Conservation (phyloP, 2,329 filamentous ascomycete genomes). For the Alternaria tenuissima region DNA sequence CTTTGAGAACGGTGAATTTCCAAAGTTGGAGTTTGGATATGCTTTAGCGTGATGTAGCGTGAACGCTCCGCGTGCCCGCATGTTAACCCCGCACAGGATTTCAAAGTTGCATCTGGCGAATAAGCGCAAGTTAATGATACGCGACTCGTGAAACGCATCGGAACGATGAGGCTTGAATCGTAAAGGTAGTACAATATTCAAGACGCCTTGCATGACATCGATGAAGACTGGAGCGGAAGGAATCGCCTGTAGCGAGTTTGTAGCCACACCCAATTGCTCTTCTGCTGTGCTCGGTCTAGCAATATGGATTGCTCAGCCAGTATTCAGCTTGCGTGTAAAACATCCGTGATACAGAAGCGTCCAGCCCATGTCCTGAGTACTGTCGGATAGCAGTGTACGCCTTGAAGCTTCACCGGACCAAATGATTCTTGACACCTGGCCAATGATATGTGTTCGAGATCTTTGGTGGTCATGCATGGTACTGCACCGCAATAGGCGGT, state of each 20-base stretch:
- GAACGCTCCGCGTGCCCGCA: constrained; percentile 25
- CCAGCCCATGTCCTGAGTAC: not conserved
- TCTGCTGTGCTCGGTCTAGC: not conserved
- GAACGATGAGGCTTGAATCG: not conserved
- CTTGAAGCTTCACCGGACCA: not conserved
- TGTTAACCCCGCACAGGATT: constrained; percentile 19
- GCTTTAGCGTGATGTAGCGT: constrained; percentile 27
- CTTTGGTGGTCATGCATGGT: not conserved
- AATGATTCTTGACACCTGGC: not conserved
- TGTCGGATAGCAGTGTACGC: not conserved
- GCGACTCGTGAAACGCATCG: constrained; percentile 1
- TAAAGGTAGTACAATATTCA: not conserved
- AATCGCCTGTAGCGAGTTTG: not conserved
- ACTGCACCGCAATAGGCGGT: constrained; percentile 11
- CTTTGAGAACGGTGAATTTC: not conserved
- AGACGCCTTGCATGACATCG: not conserved
- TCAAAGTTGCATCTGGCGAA: not conserved
- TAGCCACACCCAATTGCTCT: not conserved
- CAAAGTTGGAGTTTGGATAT: constrained; percentile 12
- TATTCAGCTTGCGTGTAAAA: not conserved
- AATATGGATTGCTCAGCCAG: not conserved
- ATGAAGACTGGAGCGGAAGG: not conserved
- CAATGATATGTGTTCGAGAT: not conserved
- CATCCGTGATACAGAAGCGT: not conserved
- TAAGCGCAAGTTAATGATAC: constrained; percentile 5